A percentile compares a stretch with the other conserved stretches of the same genome.
Evolutionary conservation across 2,329 filamentous ascomycete genomes (phyloP).

Genomic region (Alternaria sp.): DNA sequence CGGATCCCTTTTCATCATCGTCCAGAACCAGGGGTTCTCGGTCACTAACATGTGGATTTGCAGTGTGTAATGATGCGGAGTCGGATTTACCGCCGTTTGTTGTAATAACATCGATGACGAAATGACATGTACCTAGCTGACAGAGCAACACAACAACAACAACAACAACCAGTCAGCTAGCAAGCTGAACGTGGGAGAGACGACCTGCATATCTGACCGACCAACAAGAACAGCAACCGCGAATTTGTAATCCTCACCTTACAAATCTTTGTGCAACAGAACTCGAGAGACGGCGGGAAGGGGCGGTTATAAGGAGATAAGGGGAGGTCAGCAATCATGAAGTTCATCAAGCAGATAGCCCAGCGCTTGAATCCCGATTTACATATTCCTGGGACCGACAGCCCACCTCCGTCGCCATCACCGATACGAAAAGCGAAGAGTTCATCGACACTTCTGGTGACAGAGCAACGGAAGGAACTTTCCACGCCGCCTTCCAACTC

Average conservation of each 20-base stretch:
- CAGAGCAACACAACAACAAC: slow-evolving; percentile 3
- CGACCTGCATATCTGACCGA: background rate
- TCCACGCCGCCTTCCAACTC: background rate
- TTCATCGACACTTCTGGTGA: background rate
- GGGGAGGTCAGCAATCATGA: background rate
- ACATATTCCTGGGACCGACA: slow-evolving; percentile 5
- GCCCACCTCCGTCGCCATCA: background rate
- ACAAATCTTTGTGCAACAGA: background rate
- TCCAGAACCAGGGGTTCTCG: background rate
- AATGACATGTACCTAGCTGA: slow-evolving; percentile 1
- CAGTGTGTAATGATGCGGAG: background rate
- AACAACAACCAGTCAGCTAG: background rate
- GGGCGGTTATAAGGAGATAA: background rate
- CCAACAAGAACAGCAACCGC: background rate
- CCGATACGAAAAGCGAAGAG: background rate
- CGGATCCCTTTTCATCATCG: background rate
- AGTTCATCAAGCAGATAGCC: slow-evolving; percentile 15
- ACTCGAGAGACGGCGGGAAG: background rate
- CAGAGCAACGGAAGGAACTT: background rate
- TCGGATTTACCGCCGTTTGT: background rate
- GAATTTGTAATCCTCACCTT: background rate
- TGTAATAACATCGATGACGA: slow-evolving; percentile 2
- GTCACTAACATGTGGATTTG: background rate
- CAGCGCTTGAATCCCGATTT: slow-evolving; percentile 14
- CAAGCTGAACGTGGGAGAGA: background rate